These are phyloP conservation scores for Helianthus tuberosus DNA, from an alignment of 129 eudicot species.

Conservation along the genomic window DNA sequence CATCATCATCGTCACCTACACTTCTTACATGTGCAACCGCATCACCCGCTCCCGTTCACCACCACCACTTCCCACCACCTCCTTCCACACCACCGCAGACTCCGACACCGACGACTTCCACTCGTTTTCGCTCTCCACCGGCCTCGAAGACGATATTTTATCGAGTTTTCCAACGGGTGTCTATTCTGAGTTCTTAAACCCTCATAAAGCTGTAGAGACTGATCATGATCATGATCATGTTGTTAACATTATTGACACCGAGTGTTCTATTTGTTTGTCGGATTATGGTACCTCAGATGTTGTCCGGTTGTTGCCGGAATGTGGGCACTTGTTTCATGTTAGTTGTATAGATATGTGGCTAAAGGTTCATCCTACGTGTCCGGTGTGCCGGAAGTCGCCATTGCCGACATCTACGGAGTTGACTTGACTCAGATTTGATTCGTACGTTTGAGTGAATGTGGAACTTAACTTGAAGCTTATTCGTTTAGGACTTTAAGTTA, in stretches of 20 bases:
- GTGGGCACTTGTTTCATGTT: conserved; percentile 51
- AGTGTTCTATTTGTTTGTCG: conserved; percentile 50
- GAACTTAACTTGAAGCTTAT: neutral
- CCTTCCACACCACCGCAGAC: conserved; percentile 1
- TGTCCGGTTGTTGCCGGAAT: conserved; percentile 47
- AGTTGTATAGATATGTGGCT: conserved; percentile 55
- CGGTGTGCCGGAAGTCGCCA: conserved; percentile 50
- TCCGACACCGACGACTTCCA: conserved; percentile 21
- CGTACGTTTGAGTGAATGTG: neutral
- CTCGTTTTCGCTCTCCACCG: neutral
- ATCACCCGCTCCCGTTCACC: neutral
- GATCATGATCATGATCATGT: neutral
- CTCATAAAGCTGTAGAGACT: neutral
- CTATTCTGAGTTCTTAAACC: conserved; percentile 19
- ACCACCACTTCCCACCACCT: conserved; percentile 1
- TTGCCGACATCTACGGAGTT: conserved; percentile 1
- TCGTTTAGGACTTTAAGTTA: neutral
- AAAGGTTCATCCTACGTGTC: conserved; percentile 47
- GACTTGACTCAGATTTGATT: neutral
- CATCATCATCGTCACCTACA: conserved; percentile 34
- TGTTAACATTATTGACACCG: conserved; percentile 7
- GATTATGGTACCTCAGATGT: conserved; percentile 44
- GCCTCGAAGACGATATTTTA: conserved; percentile 20
- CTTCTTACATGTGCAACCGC: conserved; percentile 38
- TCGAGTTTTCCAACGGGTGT: conserved; percentile 31